phyloP scores from a whole-genome alignment of 345 rosid species.

The Gossypium turneri region DNA sequence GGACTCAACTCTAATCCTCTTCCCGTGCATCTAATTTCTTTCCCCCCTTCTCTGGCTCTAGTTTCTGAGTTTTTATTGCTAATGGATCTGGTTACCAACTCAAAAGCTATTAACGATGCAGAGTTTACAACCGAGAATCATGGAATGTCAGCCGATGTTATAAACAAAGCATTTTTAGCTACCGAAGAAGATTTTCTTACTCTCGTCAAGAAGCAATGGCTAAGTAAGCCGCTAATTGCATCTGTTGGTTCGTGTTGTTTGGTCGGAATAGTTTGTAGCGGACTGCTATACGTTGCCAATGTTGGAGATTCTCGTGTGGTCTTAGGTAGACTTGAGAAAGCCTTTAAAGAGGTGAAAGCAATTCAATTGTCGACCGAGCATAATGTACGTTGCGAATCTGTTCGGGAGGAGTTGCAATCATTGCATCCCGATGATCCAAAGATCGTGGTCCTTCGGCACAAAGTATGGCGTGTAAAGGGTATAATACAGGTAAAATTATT shows the following conservation, averaged over 20 bases:
- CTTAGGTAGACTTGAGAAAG: constrained; percentile 58
- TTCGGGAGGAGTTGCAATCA: constrained; percentile 78
- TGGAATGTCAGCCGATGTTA: constrained; percentile 85
- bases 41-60: neutral
- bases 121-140: constrained; percentile 74
- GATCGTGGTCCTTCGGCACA: constrained; percentile 84
- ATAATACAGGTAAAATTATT: constrained; percentile 65
- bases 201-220: constrained; percentile 69
- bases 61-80: constrained; percentile 24
- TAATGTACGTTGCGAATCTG: constrained; percentile 78
- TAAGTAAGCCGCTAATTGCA: constrained; percentile 72
- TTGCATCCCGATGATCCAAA: constrained; percentile 97
- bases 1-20: neutral
- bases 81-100: constrained; percentile 37
- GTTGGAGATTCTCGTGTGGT: constrained; percentile 96
- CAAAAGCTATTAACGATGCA: constrained; percentile 50
- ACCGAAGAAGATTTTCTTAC: constrained; percentile 89
- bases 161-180: constrained; percentile 72
- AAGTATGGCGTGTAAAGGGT: constrained; percentile 98
- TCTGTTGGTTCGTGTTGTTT: constrained; percentile 93
- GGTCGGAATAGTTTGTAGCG: constrained; percentile 80
- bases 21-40: neutral
- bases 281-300: constrained; percentile 79
- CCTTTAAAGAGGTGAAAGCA: constrained; percentile 63
- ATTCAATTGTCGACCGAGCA: constrained; percentile 86